A percentile compares a stretch with the other conserved stretches of the same genome.
Conservation (phyloP, 2,329 filamentous ascomycete species). For the Helotiales sp. region DNA sequence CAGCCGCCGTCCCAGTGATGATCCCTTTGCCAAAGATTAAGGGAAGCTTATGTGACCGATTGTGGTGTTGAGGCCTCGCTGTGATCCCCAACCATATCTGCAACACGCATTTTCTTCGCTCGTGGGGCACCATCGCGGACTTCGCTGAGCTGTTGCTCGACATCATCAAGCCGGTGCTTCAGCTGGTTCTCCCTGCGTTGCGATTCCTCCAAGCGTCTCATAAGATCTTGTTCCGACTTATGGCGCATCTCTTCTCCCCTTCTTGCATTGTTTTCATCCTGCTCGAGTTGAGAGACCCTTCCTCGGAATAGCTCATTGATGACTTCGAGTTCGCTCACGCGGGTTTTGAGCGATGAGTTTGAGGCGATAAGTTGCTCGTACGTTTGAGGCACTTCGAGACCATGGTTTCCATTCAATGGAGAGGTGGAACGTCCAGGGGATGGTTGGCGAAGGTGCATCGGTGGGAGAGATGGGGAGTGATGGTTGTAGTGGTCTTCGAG, state of each 20-base stretch:
- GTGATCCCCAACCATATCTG: conserved; percentile 49
- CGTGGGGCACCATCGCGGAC: conserved; percentile 50
- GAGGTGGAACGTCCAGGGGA: conserved; percentile 62
- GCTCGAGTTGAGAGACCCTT: conserved; percentile 76
- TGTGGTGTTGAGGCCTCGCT: conserved; percentile 42
- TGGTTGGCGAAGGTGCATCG: conserved; percentile 57
- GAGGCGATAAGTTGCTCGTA: conserved; percentile 80
- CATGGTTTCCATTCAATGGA: conserved; percentile 59
- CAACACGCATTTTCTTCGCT: conserved; percentile 61
- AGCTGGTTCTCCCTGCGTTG: conserved; percentile 80
- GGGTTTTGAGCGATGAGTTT: conserved; percentile 89
- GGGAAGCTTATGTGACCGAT: conserved; percentile 35
- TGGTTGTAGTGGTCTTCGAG: conserved; percentile 71
- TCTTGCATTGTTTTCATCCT: conserved; percentile 72
- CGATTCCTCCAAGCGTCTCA: conserved; percentile 73
- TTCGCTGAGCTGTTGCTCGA: conserved; percentile 61
- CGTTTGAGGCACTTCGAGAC: conserved; percentile 73
- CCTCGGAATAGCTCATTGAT: conserved; percentile 86
- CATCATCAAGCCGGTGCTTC: conserved; percentile 80
- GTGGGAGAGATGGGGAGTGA: conserved; percentile 55
- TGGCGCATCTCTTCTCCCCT: conserved; percentile 62
- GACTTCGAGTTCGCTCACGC: conserved; percentile 92
- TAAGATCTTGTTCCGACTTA: conserved; percentile 59
- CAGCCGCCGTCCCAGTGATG: conserved; percentile 17
- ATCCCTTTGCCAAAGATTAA: conserved; percentile 8